Percentiles rank a stretch among this genome's conserved stretches.
phyloP scores from a whole-genome alignment of 768 basidiomycete species.

The Boletus rex-veris region DNA sequence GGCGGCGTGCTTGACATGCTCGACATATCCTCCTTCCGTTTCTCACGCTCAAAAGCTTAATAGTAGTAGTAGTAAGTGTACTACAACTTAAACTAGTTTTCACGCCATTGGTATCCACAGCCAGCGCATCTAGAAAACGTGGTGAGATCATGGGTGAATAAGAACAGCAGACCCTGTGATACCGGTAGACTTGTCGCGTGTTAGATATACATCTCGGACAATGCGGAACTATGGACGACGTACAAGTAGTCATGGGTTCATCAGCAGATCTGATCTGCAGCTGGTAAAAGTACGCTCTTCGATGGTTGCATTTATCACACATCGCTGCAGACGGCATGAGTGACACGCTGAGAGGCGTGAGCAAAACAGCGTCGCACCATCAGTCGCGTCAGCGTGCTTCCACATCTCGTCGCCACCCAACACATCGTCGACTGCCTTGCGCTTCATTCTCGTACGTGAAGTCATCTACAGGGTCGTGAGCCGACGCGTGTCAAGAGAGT shows the following conservation, averaged over 20 bases:
- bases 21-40: conserved; percentile 4
- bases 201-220: conserved; percentile 1
- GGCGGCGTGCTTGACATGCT: conserved; percentile 20
- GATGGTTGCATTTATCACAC: conserved; percentile 79
- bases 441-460: conserved; percentile 75
- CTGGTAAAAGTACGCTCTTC: conserved; percentile 90
- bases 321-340: conserved; percentile 36
- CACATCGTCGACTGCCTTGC: conserved; percentile 95
- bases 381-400: conserved; percentile 88
- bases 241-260: conserved; percentile 73
- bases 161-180: neutral
- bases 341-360: neutral
- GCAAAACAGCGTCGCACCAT: conserved; percentile 49
- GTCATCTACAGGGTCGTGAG: conserved; percentile 65
- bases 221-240: conserved; percentile 4
- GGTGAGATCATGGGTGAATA: neutral
- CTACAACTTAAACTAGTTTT: conserved; percentile 42
- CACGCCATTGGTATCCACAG: conserved; percentile 68
- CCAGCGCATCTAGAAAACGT: conserved; percentile 47
- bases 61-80: neutral
- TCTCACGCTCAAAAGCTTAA: conserved; percentile 22
- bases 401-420: conserved; percentile 91
- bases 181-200: conserved; percentile 56
- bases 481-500: no score
- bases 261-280: conserved; percentile 93